phyloP scores from a whole-genome alignment of 495 filamentous ascomycete species.

The Umbilicaria muhlenbergii region DNA sequence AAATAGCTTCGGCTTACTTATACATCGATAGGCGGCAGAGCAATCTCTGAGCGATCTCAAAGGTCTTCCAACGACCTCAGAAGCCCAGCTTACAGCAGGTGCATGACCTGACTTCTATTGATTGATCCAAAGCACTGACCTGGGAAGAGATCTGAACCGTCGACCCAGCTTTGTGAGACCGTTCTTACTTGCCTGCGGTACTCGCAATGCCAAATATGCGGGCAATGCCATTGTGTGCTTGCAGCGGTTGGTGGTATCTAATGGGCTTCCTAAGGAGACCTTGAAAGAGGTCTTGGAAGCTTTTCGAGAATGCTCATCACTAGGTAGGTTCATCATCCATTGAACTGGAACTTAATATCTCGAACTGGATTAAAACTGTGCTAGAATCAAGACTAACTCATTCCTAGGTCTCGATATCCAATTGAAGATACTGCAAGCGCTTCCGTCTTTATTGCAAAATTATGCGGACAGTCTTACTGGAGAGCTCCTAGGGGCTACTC shows the following conservation, averaged over 20 bases:
- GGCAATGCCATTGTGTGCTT: conserved; percentile 75
- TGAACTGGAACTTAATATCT: not conserved
- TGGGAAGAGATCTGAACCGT: conserved; percentile 57
- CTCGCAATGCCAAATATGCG: conserved; percentile 76
- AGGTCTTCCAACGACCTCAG: conserved; percentile 55
- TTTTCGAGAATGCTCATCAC: conserved; percentile 59
- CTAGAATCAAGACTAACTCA: conserved; percentile 13
- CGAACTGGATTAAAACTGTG: not conserved
- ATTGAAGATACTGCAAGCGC: conserved; percentile 84
- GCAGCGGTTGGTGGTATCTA: conserved; percentile 70
- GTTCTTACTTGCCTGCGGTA: conserved; percentile 82
- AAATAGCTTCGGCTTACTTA: not conserved
- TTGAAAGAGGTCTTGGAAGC: conserved; percentile 76
- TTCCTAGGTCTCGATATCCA: conserved; percentile 71
- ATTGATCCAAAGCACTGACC: conserved; percentile 10
- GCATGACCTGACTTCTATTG: conserved; percentile 10
- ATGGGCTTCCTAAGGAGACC: conserved; percentile 54
- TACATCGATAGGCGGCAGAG: conserved; percentile 60
- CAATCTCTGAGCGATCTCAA: conserved; percentile 87
- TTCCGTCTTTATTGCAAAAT: conserved; percentile 84
- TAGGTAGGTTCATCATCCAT: conserved; percentile 27
- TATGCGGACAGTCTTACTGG: conserved; percentile 71
- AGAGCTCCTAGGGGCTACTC: conserved; percentile 59
- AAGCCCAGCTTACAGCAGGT: conserved; percentile 78
- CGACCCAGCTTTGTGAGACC: conserved; percentile 75